A percentile compares a stretch with the other conserved stretches of the same genome.
Conservation (phyloP, 352 stramenopile species). For the Phytophthora hybrid region DNA sequence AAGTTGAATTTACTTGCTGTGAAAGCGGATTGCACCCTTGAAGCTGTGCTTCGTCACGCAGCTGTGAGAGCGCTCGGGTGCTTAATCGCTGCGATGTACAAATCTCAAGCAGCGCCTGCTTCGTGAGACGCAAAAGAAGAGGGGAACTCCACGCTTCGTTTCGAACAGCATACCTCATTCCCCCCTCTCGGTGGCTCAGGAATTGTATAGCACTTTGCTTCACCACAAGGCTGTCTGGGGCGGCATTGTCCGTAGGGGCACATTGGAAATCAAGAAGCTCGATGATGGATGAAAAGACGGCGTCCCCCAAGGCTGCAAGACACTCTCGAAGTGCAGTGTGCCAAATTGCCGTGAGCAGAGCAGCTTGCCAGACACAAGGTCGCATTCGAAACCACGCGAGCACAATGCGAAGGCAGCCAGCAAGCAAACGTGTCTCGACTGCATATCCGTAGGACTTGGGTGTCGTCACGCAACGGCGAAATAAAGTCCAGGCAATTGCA, state of each 20-base stretch:
- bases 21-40: constrained; percentile 34
- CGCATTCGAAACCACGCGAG: constrained; percentile 65
- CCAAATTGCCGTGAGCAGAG: constrained; percentile 68
- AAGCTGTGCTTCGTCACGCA: constrained; percentile 47
- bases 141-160: constrained; percentile 43
- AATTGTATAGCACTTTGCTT: constrained; percentile 69
- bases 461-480: constrained; percentile 64
- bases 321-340: constrained; percentile 60
- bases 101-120: constrained; percentile 65
- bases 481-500: constrained; percentile 70
- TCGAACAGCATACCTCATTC: constrained; percentile 41
- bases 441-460: constrained; percentile 42
- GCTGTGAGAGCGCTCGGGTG: constrained; percentile 46
- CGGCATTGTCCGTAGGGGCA: constrained; percentile 34
- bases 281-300: constrained; percentile 58
- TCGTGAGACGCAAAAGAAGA: constrained; percentile 57
- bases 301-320: constrained; percentile 43
- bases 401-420: constrained; percentile 55
- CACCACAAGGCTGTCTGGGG: constrained; percentile 49
- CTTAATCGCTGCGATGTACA: constrained; percentile 55
- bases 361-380: constrained; percentile 77
- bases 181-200: constrained; percentile 47
- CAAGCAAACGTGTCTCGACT: constrained; percentile 61
- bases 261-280: constrained; percentile 66
- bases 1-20: constrained; percentile 45